These are phyloP conservation scores for Thuidium tamariscinum DNA, from an alignment of 225 moss, liverwort and hornwort genomes.

Conservation along the genomic window DNA sequence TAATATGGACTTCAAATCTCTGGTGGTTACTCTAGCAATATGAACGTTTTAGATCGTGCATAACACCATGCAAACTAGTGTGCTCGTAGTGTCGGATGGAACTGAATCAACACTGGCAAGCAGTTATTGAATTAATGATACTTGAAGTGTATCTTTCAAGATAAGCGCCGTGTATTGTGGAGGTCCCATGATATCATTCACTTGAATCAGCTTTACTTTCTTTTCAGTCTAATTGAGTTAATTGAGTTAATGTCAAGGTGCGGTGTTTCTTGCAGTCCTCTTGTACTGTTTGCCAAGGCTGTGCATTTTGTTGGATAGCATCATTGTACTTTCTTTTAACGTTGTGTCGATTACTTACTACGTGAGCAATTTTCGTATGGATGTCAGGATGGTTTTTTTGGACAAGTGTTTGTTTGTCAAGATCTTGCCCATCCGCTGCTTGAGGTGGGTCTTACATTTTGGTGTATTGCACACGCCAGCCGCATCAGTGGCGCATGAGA, in stretches of 20 bases:
- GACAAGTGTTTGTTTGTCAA: slow-evolving; percentile 76
- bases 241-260: neutral
- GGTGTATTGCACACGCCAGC: slow-evolving; percentile 53
- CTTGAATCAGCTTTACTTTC: neutral
- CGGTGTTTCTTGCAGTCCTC: neutral
- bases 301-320: neutral
- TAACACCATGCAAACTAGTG: neutral
- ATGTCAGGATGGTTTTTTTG: slow-evolving; percentile 60
- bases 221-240: neutral
- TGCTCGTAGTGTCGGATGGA: neutral
- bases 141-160: neutral
- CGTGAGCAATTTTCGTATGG: neutral
- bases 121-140: neutral
- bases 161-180: neutral
- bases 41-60: neutral
- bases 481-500: neutral
- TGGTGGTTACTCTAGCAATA: neutral
- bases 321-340: neutral
- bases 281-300: neutral
- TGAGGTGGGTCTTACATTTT: slow-evolving; percentile 84
- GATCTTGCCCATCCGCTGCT: slow-evolving; percentile 74
- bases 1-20: neutral
- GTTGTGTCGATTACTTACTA: neutral
- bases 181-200: neutral
- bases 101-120: neutral